Percentiles rank a stretch among this genome's conserved stretches.
Evolutionary conservation across 2,329 filamentous ascomycete species (phyloP).

Genomic region (Lachnellula cervina): DNA sequence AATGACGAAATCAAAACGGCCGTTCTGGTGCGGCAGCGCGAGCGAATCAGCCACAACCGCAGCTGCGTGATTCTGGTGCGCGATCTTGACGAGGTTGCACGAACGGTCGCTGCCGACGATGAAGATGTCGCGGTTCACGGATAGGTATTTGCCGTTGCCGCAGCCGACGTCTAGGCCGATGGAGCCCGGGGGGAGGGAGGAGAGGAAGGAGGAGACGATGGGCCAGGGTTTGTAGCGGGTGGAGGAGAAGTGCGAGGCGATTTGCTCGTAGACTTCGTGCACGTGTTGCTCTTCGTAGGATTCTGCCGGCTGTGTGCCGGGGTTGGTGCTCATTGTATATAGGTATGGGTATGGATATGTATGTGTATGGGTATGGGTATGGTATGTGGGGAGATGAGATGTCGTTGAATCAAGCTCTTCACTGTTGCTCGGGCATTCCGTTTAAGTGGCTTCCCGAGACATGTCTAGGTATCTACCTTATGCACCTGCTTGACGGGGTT

Average conservation of each 20-base stretch:
- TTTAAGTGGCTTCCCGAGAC: slow-evolving; percentile 19
- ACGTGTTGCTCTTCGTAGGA: slow-evolving; percentile 83
- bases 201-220: slow-evolving; percentile 75
- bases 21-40: slow-evolving; percentile 69
- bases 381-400: neutral
- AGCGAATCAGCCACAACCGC: slow-evolving; percentile 78
- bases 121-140: slow-evolving; percentile 71
- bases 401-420: slow-evolving; percentile 21
- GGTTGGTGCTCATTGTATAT: neutral
- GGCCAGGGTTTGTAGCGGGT: slow-evolving; percentile 87
- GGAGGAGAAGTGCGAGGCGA: slow-evolving; percentile 77
- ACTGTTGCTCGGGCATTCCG: slow-evolving; percentile 7
- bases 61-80: slow-evolving; percentile 50
- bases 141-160: slow-evolving; percentile 93
- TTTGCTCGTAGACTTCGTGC: slow-evolving; percentile 85
- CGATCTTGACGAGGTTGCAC: slow-evolving; percentile 48
- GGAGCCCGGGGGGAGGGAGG: slow-evolving; percentile 59
- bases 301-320: slow-evolving; percentile 30
- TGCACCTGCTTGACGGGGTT: neutral
- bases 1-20: slow-evolving; percentile 78
- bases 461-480: neutral
- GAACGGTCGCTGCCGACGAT: slow-evolving; percentile 84
- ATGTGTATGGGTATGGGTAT: neutral
- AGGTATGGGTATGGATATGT: neutral
- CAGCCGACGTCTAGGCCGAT: slow-evolving; percentile 90